A percentile compares a stretch with the other conserved stretches of the same genome.
phyloP scores from a whole-genome alignment of 768 basidiomycete species.

The Termitomyces eurrhizus region DNA sequence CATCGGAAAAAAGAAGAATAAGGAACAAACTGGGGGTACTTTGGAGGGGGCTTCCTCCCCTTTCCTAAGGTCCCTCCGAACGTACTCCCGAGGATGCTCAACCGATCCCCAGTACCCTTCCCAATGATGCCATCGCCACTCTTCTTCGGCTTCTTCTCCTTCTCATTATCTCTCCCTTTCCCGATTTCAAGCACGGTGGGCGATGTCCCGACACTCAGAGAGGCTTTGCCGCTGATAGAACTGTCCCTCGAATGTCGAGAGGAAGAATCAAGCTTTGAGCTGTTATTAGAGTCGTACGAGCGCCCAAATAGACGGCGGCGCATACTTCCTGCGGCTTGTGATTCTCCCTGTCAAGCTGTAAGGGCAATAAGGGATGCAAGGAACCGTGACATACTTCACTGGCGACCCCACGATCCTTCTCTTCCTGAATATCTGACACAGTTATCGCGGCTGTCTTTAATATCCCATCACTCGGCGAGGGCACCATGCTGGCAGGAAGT shows the following conservation, averaged over 20 bases:
- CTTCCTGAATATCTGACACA: constrained; percentile 30
- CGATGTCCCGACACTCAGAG: constrained; percentile 17
- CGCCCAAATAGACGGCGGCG: constrained; percentile 62
- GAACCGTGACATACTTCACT: constrained; percentile 57
- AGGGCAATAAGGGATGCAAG: constrained; percentile 1
- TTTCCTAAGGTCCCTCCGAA: constrained; percentile 62
- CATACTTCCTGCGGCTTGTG: constrained; percentile 35
- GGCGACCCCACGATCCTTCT: constrained; percentile 49
- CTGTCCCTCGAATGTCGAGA: constrained; percentile 22
- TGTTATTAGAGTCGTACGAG: constrained; percentile 40
- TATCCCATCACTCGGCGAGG: constrained; percentile 63
- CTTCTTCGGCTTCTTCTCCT: constrained; percentile 24
- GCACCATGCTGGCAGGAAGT: constrained; percentile 46
- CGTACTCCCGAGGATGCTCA: constrained; percentile 78
- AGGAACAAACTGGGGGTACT: constrained; percentile 54
- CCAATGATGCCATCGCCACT: constrained; percentile 36
- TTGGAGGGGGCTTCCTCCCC: constrained; percentile 77
- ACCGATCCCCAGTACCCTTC: constrained; percentile 52
- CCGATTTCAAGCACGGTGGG: constrained; percentile 19
- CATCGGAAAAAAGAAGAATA: constrained; percentile 5
- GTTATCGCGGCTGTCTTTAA: constrained; percentile 42
- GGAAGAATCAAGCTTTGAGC: constrained; percentile 21
- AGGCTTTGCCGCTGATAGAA: constrained; percentile 10
- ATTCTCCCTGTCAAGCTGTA: constrained; percentile 48
- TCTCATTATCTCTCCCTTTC: constrained; percentile 16